Base-by-base conservation (phyloP, 2,329 filamentous ascomycete genomes). In the Aaosphaeria pasadenensis region DNA sequence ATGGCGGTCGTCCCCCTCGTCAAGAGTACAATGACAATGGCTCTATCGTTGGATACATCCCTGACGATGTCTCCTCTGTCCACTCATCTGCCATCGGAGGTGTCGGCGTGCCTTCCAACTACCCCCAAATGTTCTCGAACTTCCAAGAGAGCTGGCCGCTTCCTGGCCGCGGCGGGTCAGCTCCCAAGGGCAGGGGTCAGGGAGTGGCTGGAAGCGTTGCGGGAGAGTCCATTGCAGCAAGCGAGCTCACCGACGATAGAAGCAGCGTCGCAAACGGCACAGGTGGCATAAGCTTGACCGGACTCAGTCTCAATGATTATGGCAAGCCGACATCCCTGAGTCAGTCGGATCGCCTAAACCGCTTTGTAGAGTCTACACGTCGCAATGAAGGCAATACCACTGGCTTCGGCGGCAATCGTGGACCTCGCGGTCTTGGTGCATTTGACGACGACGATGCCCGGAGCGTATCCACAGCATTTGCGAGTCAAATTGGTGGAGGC, bases 391-490 rank as follows among this genome's bases (percentile, higher is more conserved):
- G 63, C 31, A 54, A 58, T 11, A 55, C 63, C 11, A 58, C 56
- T 46, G 66, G 67, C n/a, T 71, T 65, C 44, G 66, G 61, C n/a
- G 64, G 73, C 66, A 53, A 75, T 70, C 63, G 74, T 75, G 68
- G 64, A 29, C 46, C 68, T 6, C 66, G 66, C 7, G 62, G 62
- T 50, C 73, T 78, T 44, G 72, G 77, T 51, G 71, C 74, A 28
- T 71, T 74, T 39, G 77, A 87, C 53, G 94, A 99, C 58, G 94
- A 99, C 58, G 94, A 97, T 67, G 90, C 94, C 63, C 90, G 94
- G 74, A 97, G 92, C 72, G 84, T 97, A 63, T 96, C 90, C 65
- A 97, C 94, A 45, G 91, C 91, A 43, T 99, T 97, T 74, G 91
- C 92, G 52, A 96, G 91, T 75, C 94, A 97, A 72, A 85, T 96